Evolutionary conservation across 139 green algal genomes (phyloP).

Genomic region (Cymbomonas tetramitiformis): DNA sequence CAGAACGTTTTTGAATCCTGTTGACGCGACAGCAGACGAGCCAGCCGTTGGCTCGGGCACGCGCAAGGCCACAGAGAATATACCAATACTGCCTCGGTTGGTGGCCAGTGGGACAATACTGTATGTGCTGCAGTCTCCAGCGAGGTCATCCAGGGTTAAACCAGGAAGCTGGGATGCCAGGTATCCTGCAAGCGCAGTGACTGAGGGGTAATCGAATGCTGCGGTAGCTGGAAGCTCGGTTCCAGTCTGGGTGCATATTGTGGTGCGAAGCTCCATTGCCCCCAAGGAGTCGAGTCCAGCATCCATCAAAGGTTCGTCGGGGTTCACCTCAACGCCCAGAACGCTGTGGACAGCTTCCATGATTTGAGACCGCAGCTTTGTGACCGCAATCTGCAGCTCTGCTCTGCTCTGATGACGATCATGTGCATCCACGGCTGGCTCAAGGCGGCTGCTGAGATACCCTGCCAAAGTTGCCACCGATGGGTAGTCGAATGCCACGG

Average conservation of each 20-base stretch:
- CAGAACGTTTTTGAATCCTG: too few relatives aligned
- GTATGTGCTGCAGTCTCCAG: too few relatives aligned
- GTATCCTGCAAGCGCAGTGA: neutral
- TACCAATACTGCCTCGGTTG: too few relatives aligned
- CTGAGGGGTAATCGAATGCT: conserved; percentile 42
- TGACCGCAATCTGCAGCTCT: neutral
- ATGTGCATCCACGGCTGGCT: neutral
- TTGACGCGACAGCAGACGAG: too few relatives aligned
- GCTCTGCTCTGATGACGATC: neutral
- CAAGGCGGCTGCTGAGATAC: neutral
- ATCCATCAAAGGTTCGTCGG: conserved; percentile 42
- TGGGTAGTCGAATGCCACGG: conserved; percentile 68
- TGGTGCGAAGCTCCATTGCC: conserved; percentile 34
- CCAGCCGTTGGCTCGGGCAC: too few relatives aligned
- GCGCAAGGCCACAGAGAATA: too few relatives aligned
- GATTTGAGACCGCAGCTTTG: neutral
- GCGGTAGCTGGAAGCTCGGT: conserved; percentile 37
- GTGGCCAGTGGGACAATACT: too few relatives aligned
- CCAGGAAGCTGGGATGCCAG: neutral
- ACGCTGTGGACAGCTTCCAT: neutral
- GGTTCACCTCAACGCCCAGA: conserved; percentile 14
- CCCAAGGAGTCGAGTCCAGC: conserved; percentile 61
- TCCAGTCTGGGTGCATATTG: conserved; percentile 9
- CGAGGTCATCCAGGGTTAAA: too few relatives aligned
- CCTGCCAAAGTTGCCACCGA: conserved; percentile 35